Evolutionary conservation across 2,329 filamentous ascomycete species (phyloP).

Genomic region (Aspergillus spinulosporus): DNA sequence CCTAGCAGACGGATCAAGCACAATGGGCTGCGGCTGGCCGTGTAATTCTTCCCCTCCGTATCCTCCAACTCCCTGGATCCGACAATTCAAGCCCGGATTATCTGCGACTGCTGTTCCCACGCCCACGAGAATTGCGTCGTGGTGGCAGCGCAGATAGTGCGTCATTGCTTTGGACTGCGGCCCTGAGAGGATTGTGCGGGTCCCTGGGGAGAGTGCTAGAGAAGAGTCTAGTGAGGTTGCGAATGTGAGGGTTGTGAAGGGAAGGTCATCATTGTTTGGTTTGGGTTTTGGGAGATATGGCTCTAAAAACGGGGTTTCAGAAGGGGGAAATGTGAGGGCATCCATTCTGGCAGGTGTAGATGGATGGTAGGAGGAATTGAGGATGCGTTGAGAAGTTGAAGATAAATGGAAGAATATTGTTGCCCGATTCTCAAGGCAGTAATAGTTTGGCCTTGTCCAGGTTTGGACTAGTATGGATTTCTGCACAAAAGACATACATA

Average conservation of each 20-base stretch:
- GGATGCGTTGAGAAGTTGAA: too few relatives aligned
- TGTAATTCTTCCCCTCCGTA: constrained; percentile 52
- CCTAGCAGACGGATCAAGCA: constrained; percentile 72
- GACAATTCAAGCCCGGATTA: constrained; percentile 81
- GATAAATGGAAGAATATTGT: not conserved
- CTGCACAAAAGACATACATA: too few relatives aligned
- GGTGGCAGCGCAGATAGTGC: constrained; percentile 80
- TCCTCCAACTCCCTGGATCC: constrained; percentile 60
- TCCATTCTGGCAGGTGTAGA: constrained; percentile 1
- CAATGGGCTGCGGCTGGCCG: constrained; percentile 72
- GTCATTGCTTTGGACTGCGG: constrained; percentile 88
- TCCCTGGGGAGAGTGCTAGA: constrained; percentile 70
- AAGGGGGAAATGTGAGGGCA: constrained; percentile 36
- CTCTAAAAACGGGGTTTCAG: constrained; percentile 44
- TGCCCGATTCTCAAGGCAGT: too few relatives aligned
- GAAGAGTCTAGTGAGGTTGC: constrained; percentile 82
- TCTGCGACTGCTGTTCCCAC: constrained; percentile 82
- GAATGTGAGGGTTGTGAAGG: constrained; percentile 76
- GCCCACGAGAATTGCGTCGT: constrained; percentile 83
- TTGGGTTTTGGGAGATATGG: constrained; percentile 44
- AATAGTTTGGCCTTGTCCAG: too few relatives aligned
- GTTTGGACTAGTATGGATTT: too few relatives aligned
- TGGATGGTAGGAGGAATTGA: too few relatives aligned
- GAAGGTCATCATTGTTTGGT: constrained; percentile 28
- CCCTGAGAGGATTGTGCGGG: constrained; percentile 76